A percentile compares a stretch with the other conserved stretches of the same genome.
phyloP scores from a whole-genome alignment of 2,329 filamentous ascomycete species.

The Dactylellina cionopaga region DNA sequence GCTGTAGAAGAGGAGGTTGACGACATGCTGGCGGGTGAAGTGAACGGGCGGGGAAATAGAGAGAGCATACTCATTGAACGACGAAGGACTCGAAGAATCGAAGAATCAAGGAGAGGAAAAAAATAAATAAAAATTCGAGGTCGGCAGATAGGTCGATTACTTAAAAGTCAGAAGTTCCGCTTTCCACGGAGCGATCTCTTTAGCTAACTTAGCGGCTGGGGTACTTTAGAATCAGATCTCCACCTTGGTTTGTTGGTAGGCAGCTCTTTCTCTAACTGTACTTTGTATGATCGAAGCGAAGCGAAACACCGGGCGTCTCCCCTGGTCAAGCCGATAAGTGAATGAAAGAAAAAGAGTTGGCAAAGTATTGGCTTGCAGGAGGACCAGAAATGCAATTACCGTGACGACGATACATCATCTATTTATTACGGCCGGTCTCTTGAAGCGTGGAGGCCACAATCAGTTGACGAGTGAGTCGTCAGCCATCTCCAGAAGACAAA shows the following conservation, averaged over 20 bases:
- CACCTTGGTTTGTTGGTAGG: constrained; percentile 19
- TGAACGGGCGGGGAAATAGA: constrained; percentile 6
- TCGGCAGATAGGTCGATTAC: constrained; percentile 21
- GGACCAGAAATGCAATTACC: constrained; percentile 16
- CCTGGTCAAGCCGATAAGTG: constrained; percentile 15
- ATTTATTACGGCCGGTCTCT: constrained; percentile 37
- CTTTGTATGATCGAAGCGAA: too few species aligned
- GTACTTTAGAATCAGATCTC: constrained; percentile 28
- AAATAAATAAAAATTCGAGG: not conserved
- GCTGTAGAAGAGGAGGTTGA: not conserved
- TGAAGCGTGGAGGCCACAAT: constrained; percentile 22
- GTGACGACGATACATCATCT: constrained; percentile 8
- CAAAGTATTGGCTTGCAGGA: constrained; percentile 2
- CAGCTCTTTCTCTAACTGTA: too few species aligned
- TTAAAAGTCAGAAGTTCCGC: not conserved
- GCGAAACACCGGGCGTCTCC: constrained; percentile 26
- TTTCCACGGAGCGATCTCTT: constrained; percentile 3
- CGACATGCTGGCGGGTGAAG: constrained; percentile 37
- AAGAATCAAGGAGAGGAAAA: not conserved
- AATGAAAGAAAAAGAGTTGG: constrained; percentile 7
- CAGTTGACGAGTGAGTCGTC: constrained; percentile 25
- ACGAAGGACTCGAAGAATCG: not conserved
- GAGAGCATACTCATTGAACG: not conserved
- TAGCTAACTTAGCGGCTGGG: constrained; percentile 4
- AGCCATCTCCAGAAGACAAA: constrained; percentile 33